These are phyloP conservation scores for Pythium biforme DNA, from an alignment of 352 stramenopile genomes.

Conservation along the genomic window DNA sequence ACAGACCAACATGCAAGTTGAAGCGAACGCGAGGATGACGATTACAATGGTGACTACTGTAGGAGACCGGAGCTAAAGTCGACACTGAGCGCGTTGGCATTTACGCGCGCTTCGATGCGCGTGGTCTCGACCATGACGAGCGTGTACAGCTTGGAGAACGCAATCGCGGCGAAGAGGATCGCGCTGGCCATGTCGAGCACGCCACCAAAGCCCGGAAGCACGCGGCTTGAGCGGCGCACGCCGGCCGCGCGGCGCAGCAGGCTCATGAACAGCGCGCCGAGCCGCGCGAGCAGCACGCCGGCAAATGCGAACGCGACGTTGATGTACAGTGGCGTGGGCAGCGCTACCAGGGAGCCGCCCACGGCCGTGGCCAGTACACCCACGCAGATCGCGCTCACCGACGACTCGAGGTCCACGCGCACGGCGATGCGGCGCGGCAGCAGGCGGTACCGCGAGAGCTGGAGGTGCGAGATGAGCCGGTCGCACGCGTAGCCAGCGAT, in stretches of 20 bases:
- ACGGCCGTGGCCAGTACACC: slow-evolving; percentile 40
- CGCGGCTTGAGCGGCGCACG: slow-evolving; percentile 87
- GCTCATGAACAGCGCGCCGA: slow-evolving; percentile 87
- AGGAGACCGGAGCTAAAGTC: slow-evolving; percentile 15
- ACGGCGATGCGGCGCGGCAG: slow-evolving; percentile 45
- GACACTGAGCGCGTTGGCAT: slow-evolving; percentile 7
- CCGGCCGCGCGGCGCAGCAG: slow-evolving; percentile 91
- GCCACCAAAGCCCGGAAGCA: slow-evolving; percentile 91
- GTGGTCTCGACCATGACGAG: slow-evolving; percentile 14
- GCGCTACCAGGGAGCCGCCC: slow-evolving; percentile 21
- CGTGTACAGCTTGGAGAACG: slow-evolving; percentile 29
- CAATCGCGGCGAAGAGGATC: slow-evolving; percentile 70
- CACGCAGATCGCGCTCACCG: slow-evolving; percentile 36
- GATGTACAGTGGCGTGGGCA: slow-evolving; percentile 14
- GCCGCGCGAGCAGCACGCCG: slow-evolving; percentile 74
- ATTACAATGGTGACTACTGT: background rate
- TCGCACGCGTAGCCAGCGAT: slow-evolving; percentile 44
- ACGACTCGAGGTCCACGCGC: slow-evolving; percentile 47
- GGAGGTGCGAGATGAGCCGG: slow-evolving; percentile 53
- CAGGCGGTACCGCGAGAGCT: slow-evolving; percentile 40
- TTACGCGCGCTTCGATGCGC: background rate
- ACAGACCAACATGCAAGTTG: slow-evolving; percentile 5
- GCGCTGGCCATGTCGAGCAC: slow-evolving; percentile 89
- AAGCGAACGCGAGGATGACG: background rate
- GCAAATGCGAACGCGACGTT: slow-evolving; percentile 43